Percentiles rank a stretch among this genome's conserved stretches.
Evolutionary conservation across 768 basidiomycete genomes (phyloP).

Genomic region (Phlebiopsis gigantea): DNA sequence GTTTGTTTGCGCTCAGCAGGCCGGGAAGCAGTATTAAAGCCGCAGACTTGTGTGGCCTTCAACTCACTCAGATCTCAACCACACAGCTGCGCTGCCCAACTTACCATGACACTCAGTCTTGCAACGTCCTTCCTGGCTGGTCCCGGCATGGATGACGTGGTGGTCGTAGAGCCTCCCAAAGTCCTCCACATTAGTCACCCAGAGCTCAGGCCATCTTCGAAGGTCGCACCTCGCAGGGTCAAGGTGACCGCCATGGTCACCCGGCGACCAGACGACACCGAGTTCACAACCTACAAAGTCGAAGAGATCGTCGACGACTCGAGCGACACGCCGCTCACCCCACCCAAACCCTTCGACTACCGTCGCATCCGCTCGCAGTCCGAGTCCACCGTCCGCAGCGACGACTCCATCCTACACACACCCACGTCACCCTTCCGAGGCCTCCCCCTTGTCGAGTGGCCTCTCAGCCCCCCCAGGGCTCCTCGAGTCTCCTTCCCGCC

Average conservation of each 20-base stretch:
- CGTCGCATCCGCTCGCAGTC: neutral
- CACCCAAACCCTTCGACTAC: neutral
- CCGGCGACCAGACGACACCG: neutral
- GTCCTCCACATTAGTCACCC: neutral
- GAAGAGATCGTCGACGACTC: neutral
- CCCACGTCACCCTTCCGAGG: neutral
- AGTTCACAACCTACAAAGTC: neutral
- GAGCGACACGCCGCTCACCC: neutral
- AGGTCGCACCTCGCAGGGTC: neutral
- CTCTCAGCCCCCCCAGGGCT: neutral
- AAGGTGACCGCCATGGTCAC: neutral
- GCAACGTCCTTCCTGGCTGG: neutral
- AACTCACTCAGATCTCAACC: neutral
- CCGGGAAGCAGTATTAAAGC: neutral
- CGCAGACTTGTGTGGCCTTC: neutral
- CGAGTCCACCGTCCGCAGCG: neutral
- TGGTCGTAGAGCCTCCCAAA: neutral
- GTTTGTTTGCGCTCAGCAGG: neutral
- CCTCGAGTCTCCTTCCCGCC: neutral
- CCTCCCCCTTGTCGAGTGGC: neutral
- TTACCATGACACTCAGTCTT: neutral
- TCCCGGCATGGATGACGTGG: neutral
- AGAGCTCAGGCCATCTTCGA: neutral
- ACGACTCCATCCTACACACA: neutral
- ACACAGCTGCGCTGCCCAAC: neutral